Evolutionary conservation across 768 basidiomycete species (phyloP).

Genomic region (Udeniomyces megalosporus): DNA sequence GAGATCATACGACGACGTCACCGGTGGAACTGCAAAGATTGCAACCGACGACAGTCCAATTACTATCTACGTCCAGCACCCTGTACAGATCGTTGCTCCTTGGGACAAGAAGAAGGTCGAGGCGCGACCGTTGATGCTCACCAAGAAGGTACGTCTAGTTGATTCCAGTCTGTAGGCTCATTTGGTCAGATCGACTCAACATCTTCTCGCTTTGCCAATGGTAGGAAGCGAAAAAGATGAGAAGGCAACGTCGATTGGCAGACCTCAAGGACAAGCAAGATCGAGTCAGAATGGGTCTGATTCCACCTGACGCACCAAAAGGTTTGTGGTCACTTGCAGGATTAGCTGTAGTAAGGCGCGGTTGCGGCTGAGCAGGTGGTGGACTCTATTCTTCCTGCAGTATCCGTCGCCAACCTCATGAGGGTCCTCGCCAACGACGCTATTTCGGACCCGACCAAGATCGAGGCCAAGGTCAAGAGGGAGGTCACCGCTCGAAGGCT

Average conservation of each 20-base stretch:
- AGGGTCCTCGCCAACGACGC: constrained; percentile 92
- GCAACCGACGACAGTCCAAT: constrained; percentile 54
- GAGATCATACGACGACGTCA: constrained; percentile 62
- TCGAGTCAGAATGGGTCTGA: constrained; percentile 83
- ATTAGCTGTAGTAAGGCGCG: too few species aligned
- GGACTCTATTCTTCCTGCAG: constrained; percentile 33
- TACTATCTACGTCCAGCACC: constrained; percentile 85
- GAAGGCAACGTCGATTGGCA: constrained; percentile 69
- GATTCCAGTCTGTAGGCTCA: not conserved
- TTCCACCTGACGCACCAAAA: constrained; percentile 90
- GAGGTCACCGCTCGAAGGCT: constrained; percentile 85
- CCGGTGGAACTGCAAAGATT: constrained; percentile 43
- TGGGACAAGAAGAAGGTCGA: constrained; percentile 62
- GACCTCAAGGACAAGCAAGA: constrained; percentile 90
- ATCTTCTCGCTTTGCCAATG: not conserved
- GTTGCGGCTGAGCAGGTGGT: too few species aligned
- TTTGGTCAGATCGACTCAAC: not conserved
- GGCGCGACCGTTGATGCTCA: constrained; percentile 78
- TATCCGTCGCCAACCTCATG: constrained; percentile 90
- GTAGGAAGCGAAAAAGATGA: constrained; percentile 89
- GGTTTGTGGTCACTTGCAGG: too few species aligned
- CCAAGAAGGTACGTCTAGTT: constrained; percentile 50
- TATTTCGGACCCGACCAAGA: constrained; percentile 90
- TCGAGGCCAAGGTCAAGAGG: constrained; percentile 83
- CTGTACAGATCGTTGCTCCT: constrained; percentile 85